These are phyloP conservation scores for Scorias spongiosa DNA, from an alignment of 2,329 filamentous ascomycete genomes.

Conservation along the genomic window DNA sequence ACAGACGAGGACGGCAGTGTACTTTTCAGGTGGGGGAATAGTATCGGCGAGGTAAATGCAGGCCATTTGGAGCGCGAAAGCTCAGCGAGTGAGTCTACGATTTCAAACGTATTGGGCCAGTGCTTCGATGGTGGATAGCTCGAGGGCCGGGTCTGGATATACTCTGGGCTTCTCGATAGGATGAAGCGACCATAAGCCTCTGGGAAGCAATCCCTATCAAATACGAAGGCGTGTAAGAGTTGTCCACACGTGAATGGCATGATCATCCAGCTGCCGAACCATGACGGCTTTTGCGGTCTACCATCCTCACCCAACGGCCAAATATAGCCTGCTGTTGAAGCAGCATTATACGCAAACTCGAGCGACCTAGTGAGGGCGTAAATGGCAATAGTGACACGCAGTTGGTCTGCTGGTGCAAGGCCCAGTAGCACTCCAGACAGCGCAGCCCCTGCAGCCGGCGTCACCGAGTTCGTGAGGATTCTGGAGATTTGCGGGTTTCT, in stretches of 20 bases:
- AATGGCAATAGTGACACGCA: constrained; percentile 68
- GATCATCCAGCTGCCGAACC: constrained; percentile 37
- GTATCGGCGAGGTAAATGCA: constrained; percentile 70
- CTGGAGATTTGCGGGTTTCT: constrained; percentile 65
- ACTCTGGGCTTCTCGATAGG: constrained; percentile 55
- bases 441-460: constrained; percentile 81
- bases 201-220: constrained; percentile 37
- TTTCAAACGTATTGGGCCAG: constrained; percentile 63
- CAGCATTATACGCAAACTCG: constrained; percentile 74
- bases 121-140: constrained; percentile 52
- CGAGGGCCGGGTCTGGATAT: constrained; percentile 58
- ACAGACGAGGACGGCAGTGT: constrained; percentile 39
- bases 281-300: constrained; percentile 50
- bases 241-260: constrained; percentile 36
- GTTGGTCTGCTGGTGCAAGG: constrained; percentile 53
- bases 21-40: constrained; percentile 53
- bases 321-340: constrained; percentile 54
- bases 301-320: constrained; percentile 14
- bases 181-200: constrained; percentile 50
- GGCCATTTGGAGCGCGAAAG: constrained; percentile 79
- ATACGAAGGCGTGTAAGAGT: constrained; percentile 35
- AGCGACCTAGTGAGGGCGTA: constrained; percentile 67
- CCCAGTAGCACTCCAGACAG: constrained; percentile 72
- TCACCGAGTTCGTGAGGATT: constrained; percentile 66
- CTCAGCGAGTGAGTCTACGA: constrained; percentile 66